phyloP scores from a whole-genome alignment of 768 basidiomycete species.

The Goffeauzyma gilvescens region DNA sequence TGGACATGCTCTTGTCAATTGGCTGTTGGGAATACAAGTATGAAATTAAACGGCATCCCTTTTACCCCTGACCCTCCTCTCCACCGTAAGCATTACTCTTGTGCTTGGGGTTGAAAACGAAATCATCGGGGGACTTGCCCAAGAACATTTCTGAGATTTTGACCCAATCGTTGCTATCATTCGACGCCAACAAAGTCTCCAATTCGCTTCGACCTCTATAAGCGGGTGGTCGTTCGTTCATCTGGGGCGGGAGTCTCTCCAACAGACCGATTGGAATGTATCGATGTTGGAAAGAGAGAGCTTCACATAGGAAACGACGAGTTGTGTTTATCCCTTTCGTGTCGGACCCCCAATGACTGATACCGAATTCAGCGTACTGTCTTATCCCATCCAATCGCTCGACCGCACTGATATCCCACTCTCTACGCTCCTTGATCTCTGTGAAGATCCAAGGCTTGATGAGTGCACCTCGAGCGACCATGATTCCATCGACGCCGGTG shows the following conservation, averaged over 20 bases:
- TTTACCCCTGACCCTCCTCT: constrained; percentile 31
- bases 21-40: too few relatives aligned
- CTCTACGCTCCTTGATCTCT: constrained; percentile 73
- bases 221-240: constrained; percentile 80
- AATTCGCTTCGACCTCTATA: constrained; percentile 76
- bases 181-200: constrained; percentile 65
- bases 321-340: constrained; percentile 64
- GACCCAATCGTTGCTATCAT: constrained; percentile 69
- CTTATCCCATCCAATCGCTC: constrained; percentile 64
- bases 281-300: constrained; percentile 86
- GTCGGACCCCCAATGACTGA: constrained; percentile 43
- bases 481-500: constrained; percentile 81
- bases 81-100: constrained; percentile 50
- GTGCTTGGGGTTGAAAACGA: constrained; percentile 80
- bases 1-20: too few relatives aligned
- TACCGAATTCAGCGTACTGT: constrained; percentile 73
- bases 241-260: constrained; percentile 54
- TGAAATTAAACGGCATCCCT: constrained; percentile 5
- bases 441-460: constrained; percentile 78
- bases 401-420: constrained; percentile 79
- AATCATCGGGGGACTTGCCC: constrained; percentile 63
- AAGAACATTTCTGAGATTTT: constrained; percentile 89
- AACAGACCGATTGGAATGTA: constrained; percentile 87
- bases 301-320: constrained; percentile 82
- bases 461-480: constrained; percentile 83